Base-by-base conservation (phyloP, 2,329 filamentous ascomycete genomes). In the Dryadomyces quercus-mongolicae region DNA sequence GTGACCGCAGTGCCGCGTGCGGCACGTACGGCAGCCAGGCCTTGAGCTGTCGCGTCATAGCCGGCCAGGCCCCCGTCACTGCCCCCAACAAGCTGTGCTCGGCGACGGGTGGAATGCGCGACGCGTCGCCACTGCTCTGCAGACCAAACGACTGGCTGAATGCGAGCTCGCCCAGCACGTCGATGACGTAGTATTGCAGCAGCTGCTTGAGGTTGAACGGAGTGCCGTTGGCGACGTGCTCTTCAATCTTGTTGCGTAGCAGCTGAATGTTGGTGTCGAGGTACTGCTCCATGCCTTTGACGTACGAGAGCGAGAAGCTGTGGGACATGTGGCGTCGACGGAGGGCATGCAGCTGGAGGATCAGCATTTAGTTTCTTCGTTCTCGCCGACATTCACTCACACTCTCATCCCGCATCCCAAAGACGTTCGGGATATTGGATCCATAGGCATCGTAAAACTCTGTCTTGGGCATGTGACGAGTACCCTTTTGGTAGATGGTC, bases 231-330 rank as follows among this genome's bases (percentile, higher is more conserved):
- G 42, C 38, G 0, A 38, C 38, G 15, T 34, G n/a, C 5, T 12
- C n/a, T 1, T 50, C 31, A 18, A 66, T 60, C 50, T 61, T 64
- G 1, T 60, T 49, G 8, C 56, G 60, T 6, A 69, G 55, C 12
- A 65, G 61, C 10, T 49, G 53, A 22, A 68, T 63, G 55, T 68
- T 66, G 6, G 43, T 13, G 25, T 69, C 66, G 1, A 70, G 48
- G 40, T 65, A 60, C 25, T 59, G 55, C 49, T 69, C 67, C 67
- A 70, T 69, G 10, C 63, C 61, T 53, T 68, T 68, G 25, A 69
- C 62, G 15, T 62, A 64, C 2, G 54, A 25, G 57, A 59, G 61
- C 18, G 67, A 67, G 53, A 68, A 68, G 49, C 60, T 61, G 50
- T 67, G 63, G 2, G 65, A 64, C 63, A 66, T 66, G 31, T 62